Percentiles rank a stretch among this genome's conserved stretches.
Conservation (phyloP, 2,329 filamentous ascomycete species). For the Rachicladosporium sp. region DNA sequence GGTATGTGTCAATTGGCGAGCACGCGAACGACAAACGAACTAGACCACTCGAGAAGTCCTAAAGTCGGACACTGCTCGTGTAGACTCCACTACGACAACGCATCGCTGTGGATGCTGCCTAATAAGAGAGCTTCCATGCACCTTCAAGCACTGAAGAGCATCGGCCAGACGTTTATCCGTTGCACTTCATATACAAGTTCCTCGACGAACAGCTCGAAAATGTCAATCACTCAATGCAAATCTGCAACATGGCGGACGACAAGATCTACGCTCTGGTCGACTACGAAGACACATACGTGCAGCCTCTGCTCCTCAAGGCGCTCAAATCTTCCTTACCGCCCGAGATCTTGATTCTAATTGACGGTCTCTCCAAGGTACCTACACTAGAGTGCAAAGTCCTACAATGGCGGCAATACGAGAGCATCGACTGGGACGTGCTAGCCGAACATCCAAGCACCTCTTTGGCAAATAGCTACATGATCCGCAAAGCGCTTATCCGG, state of each 20-base stretch:
- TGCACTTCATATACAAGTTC: too few relatives aligned
- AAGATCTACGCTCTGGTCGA: conserved; percentile 59
- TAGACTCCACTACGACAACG: too few relatives aligned
- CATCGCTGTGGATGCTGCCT: too few relatives aligned
- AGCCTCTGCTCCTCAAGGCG: conserved; percentile 69
- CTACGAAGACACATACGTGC: conserved; percentile 82
- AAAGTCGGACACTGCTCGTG: too few relatives aligned
- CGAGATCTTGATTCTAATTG: conserved; percentile 24
- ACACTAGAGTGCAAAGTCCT: conserved; percentile 42
- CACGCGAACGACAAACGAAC: too few relatives aligned
- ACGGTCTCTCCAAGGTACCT: conserved; percentile 44
- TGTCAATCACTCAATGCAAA: not conserved
- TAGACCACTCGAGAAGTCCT: too few relatives aligned
- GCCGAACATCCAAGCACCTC: conserved; percentile 48
- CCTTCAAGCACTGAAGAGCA: too few relatives aligned
- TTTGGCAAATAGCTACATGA: conserved; percentile 80
- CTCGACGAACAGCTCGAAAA: not conserved
- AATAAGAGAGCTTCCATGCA: too few relatives aligned
- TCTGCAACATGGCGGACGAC: conserved; percentile 5
- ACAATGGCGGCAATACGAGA: conserved; percentile 78
- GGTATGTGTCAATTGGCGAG: too few relatives aligned
- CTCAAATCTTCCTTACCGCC: conserved; percentile 50
- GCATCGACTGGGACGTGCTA: conserved; percentile 69
- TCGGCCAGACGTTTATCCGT: too few relatives aligned
- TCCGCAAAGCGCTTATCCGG: conserved; percentile 88